Evolutionary conservation across 2,329 filamentous ascomycete species (phyloP).

Genomic region (Myriosclerotinia scirpicola): DNA sequence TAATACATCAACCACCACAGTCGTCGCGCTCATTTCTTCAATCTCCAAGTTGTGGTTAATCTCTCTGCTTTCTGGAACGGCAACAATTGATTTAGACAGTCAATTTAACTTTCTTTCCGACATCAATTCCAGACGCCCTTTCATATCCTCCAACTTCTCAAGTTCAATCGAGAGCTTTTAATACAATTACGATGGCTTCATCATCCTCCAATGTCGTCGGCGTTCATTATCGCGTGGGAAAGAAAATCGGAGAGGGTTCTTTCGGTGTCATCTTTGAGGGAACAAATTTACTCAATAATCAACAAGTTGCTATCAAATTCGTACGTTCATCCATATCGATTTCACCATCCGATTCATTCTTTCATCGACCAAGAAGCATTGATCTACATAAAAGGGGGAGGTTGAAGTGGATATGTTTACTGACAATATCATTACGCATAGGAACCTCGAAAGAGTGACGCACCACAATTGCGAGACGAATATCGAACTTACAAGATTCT

Average conservation of each 20-base stretch:
- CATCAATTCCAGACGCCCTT: slow-evolving; percentile 4
- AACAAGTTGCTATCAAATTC: slow-evolving; percentile 99
- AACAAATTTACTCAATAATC: slow-evolving; percentile 97
- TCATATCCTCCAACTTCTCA: slow-evolving; percentile 11
- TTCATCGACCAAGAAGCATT: neutral
- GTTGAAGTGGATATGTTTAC: neutral
- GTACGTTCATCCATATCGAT: slow-evolving; percentile 54
- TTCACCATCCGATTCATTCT: neutral
- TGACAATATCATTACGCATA: slow-evolving; percentile 41
- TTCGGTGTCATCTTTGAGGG: slow-evolving; percentile 99
- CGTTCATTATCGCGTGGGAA: slow-evolving; percentile 97
- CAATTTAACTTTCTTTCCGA: slow-evolving; percentile 27
- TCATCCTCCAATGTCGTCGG: slow-evolving; percentile 85
- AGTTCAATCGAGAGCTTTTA: slow-evolving; percentile 32
- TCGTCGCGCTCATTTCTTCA: slow-evolving; percentile 32
- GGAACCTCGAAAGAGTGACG: slow-evolving; percentile 99
- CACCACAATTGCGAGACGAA: slow-evolving; percentile 94
- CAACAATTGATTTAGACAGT: slow-evolving; percentile 24
- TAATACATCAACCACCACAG: slow-evolving; percentile 23
- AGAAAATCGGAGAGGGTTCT: slow-evolving; percentile 98
- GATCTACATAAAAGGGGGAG: slow-evolving; percentile 17
- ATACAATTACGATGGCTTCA: slow-evolving; percentile 37
- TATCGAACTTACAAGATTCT: slow-evolving; percentile 99
- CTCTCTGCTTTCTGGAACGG: slow-evolving; percentile 26
- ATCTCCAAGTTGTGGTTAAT: neutral